These are phyloP conservation scores for Mycena haematopus DNA, from an alignment of 768 basidiomycete genomes.

Conservation along the genomic window DNA sequence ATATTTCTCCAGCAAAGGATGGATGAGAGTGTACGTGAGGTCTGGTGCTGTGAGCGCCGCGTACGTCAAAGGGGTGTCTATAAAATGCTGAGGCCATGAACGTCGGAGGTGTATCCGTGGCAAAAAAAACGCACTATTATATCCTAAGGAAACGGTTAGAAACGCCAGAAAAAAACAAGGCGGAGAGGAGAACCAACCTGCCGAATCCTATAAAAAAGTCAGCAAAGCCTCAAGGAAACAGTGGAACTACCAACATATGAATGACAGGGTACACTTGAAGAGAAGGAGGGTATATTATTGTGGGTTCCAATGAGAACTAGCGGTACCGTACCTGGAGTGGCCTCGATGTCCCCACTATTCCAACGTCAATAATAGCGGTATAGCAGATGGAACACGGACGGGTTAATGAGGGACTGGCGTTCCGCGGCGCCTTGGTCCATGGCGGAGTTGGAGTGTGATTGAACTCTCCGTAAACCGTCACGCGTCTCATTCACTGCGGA, in stretches of 20 bases:
- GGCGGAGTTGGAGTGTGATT: constrained; percentile 32
- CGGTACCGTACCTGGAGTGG: constrained; percentile 41
- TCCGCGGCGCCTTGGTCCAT: constrained; percentile 40
- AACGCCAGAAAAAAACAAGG: background rate
- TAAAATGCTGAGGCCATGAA: constrained; percentile 60
- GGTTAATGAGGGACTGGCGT: constrained; percentile 49
- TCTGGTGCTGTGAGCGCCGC: constrained; percentile 87
- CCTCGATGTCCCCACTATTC: constrained; percentile 57
- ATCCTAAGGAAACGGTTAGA: constrained; percentile 51
- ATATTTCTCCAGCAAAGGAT: constrained; percentile 90
- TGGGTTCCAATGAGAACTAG: background rate
- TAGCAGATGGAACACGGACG: constrained; percentile 38
- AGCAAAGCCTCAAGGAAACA: background rate
- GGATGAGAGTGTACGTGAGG: constrained; percentile 87
- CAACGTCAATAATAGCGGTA: constrained; percentile 9
- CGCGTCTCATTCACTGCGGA: too few relatives aligned
- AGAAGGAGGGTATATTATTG: background rate
- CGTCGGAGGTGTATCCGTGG: constrained; percentile 2
- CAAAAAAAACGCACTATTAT: constrained; percentile 51
- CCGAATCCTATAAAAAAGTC: constrained; percentile 22
- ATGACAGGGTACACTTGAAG: constrained; percentile 78
- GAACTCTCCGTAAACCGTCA: constrained; percentile 26
- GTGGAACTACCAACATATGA: constrained; percentile 47
- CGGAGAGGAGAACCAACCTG: constrained; percentile 19
- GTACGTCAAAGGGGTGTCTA: constrained; percentile 87